Evolutionary conservation across 495 filamentous ascomycete species (phyloP), one percentile per base, ranked within the genome.

Genomic region (Penicillium antarcticum): DNA sequence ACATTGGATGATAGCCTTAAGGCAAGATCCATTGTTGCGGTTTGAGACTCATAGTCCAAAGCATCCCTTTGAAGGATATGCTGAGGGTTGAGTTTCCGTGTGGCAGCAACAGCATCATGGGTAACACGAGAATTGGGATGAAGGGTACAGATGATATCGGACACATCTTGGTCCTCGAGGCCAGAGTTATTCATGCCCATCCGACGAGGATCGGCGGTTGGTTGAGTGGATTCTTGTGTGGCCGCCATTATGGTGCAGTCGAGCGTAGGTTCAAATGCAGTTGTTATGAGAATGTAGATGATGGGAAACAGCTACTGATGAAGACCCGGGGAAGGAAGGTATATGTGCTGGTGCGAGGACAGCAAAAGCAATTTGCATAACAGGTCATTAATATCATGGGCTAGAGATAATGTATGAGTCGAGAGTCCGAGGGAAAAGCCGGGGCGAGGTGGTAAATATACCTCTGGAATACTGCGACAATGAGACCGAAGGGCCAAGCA

Each of bases 131-230:
- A 88, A 43, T 80, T 80, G 2, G 94, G 92, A 51, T 94, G 83
- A 4, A 98, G 79, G 40, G 96, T 86, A 69, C 89, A 95, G 43
- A 97, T 80, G 52, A 97, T 88, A 57, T 96, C 92, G 24, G 88
- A 76, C 24, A 91, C 78, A 58, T 96, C 92, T 52, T 89, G 73
- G 36, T 90, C 87, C 42, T 78, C 85, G 11, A 94, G 79, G 21
- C 87, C 88, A 17, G 91, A 92, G 55, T 83, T 85, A 59, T 87
- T 84, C 53, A 84, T 73, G 13, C 89, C 90, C 47, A 85, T 65
- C 16, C 90, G 83, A 39, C 90, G 81, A 35, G 90, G 88, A 66
- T 95, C 92, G 48, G 87, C 70, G 48, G 86, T 82, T 58, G 81
- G 85, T 62, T 97, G 91, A 1, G 94, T 97, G 38, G 85, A 81